These are phyloP conservation scores for Phialemonium atrogriseum DNA, from an alignment of 2,329 filamentous ascomycete species.

Conservation along the genomic window DNA sequence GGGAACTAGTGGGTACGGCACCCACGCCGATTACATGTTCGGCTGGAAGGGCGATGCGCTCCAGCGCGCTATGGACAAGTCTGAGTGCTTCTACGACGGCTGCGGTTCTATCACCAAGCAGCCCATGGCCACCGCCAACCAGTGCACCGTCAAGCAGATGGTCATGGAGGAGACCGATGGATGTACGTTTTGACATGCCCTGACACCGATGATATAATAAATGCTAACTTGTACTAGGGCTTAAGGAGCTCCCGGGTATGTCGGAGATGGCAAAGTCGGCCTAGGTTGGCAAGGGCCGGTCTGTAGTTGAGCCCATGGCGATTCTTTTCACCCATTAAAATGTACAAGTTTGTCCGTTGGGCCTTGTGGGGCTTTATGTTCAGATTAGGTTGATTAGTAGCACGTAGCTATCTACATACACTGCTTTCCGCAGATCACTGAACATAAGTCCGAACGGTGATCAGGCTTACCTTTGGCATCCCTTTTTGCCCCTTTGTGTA, in stretches of 20 bases:
- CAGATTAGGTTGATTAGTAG: too few species aligned
- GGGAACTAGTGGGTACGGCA: conserved; percentile 20
- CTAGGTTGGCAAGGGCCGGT: too few species aligned
- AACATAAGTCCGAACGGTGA: too few species aligned
- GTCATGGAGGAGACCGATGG: conserved; percentile 21
- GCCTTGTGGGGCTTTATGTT: too few species aligned
- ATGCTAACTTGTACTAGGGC: not conserved
- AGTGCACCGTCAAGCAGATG: conserved; percentile 20
- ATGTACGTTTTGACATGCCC: conserved; percentile 19
- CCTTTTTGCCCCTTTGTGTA: too few species aligned
- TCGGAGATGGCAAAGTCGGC: too few species aligned
- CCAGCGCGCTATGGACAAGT: conserved; percentile 24
- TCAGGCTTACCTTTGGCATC: too few species aligned
- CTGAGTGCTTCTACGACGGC: conserved; percentile 31
- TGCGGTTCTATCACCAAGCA: conserved; percentile 24
- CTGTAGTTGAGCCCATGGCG: too few species aligned
- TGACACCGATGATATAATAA: not conserved
- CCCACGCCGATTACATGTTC: conserved; percentile 24
- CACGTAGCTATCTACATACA: too few species aligned
- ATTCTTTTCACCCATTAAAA: too few species aligned
- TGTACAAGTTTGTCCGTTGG: too few species aligned
- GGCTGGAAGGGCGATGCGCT: conserved; percentile 24
- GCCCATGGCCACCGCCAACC: conserved; percentile 18
- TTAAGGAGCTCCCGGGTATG: conserved; percentile 1
- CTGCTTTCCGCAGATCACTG: too few species aligned